Conservation (phyloP, 805 yeast species). For the Ogataea glucozyma region DNA sequence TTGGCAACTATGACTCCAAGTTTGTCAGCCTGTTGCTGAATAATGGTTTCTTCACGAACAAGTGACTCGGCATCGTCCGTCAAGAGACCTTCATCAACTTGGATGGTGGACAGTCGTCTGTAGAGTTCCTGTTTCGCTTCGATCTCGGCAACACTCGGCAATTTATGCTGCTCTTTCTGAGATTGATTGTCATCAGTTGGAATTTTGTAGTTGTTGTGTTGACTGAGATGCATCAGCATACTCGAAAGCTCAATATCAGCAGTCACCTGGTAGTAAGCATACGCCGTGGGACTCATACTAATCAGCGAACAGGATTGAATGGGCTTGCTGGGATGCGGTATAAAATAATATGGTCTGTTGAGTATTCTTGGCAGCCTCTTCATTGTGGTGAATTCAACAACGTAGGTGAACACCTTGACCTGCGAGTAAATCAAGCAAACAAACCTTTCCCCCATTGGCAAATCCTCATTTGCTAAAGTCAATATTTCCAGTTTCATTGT, state of each 20-base stretch:
- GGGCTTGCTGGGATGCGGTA: conserved; percentile 24
- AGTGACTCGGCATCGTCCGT: background rate
- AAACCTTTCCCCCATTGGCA: conserved; percentile 5
- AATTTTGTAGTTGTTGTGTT: background rate
- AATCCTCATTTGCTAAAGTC: conserved; percentile 5
- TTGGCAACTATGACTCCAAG: conserved; percentile 17
- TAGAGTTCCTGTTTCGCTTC: background rate
- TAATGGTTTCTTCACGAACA: conserved; percentile 16
- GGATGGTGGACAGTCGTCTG: background rate
- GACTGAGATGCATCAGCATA: conserved; percentile 3
- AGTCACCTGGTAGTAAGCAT: conserved; percentile 19
- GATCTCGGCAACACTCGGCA: background rate
- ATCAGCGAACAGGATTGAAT: conserved; percentile 18
- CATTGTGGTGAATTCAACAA: conserved; percentile 32
- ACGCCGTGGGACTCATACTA: conserved; percentile 2
- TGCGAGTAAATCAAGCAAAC: conserved; percentile 35
- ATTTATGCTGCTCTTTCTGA: background rate
- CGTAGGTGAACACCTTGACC: conserved; percentile 29
- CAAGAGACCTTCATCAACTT: background rate
- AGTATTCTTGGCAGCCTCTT: conserved; percentile 20
- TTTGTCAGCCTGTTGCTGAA: conserved; percentile 30
- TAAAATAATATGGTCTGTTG: conserved; percentile 27
- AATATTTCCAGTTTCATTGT: conserved; percentile 45
- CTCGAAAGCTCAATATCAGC: conserved; percentile 26
- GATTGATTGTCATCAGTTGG: background rate